Base-by-base conservation (phyloP, 345 rosid genomes). In the Rhodamnia argentea region DNA sequence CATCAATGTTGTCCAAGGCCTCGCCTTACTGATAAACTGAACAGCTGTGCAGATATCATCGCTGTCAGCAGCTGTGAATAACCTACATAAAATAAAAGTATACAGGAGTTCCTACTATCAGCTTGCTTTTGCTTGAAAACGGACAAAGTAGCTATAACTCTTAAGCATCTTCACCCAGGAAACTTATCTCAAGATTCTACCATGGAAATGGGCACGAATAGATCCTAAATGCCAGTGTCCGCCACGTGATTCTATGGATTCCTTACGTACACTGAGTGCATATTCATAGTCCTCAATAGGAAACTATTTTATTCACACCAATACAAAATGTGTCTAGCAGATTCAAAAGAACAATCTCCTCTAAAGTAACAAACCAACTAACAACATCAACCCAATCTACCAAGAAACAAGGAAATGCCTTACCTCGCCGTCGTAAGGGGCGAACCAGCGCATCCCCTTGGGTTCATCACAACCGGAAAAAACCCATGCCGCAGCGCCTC, bases 401-500 rank as follows among this genome's bases (percentile, higher is more conserved):
- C 16, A 29, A 52, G 42, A 24, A 52, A 44, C 44, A 52, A 37
- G n/a, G 37, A 51, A 82, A 26, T 6, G 55, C 88, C 93, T 88
- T 88, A 97, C 99, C 98, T 91, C 40, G 98, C 92, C 22, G 96
- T 93, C 84, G 98, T 97, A 83, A 97, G 93, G 1, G 99, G 99
- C 2, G 99, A 97, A 64, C 94, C 94, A 84, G 98, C 98, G 74
- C 98, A 97, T n/a, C 99, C 99, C 92, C 99, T 96, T 56, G 99
- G 99, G 52, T 97, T 97, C 96, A 97, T 91, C 52, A 97, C 98
- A 84, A 97, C 92, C 29, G 99, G 98, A 83, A 97, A 97, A 76
- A 92, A 75, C 11, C 99, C 99, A 5, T 91, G 91, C 83, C 82
- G 85, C 52, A 94, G 92, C 32, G 98, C 94, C 56, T 92, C 95